Conservation (phyloP, 2,329 filamentous ascomycete species). For the Alternaria consortialis region DNA sequence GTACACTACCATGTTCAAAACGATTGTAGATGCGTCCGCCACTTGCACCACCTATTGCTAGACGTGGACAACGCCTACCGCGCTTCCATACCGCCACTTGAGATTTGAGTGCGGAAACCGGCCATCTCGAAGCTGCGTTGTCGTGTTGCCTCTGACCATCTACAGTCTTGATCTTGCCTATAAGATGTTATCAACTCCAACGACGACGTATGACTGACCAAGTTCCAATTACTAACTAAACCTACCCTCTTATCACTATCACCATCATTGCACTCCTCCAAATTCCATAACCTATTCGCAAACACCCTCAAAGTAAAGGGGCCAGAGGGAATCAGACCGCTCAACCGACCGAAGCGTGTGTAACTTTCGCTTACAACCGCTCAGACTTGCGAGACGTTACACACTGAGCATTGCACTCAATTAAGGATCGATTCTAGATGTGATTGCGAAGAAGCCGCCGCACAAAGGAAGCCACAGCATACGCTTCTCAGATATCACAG, state of each 20-base stretch:
- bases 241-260: too few species aligned
- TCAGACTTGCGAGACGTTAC: slow-evolving; percentile 4
- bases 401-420: not conserved
- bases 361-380: slow-evolving; percentile 17
- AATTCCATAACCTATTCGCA: not conserved
- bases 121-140: slow-evolving; percentile 10
- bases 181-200: not conserved
- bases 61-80: slow-evolving; percentile 23
- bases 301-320: not conserved
- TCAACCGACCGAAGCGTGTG: slow-evolving; percentile 13
- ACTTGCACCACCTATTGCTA: not conserved
- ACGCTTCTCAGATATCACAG: not conserved
- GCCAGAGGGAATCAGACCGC: not conserved
- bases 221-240: not conserved
- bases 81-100: slow-evolving; percentile 29
- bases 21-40: slow-evolving; percentile 14
- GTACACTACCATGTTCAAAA: slow-evolving; percentile 16
- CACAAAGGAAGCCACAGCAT: not conserved
- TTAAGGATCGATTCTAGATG: not conserved
- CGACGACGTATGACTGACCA: not conserved
- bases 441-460: not conserved
- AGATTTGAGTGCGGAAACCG: not conserved
- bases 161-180: not conserved
- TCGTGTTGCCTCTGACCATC: slow-evolving; percentile 2
- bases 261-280: not conserved